phyloP scores from a whole-genome alignment of 192 early-diverging fungal genomes.

The Podila horticola region DNA sequence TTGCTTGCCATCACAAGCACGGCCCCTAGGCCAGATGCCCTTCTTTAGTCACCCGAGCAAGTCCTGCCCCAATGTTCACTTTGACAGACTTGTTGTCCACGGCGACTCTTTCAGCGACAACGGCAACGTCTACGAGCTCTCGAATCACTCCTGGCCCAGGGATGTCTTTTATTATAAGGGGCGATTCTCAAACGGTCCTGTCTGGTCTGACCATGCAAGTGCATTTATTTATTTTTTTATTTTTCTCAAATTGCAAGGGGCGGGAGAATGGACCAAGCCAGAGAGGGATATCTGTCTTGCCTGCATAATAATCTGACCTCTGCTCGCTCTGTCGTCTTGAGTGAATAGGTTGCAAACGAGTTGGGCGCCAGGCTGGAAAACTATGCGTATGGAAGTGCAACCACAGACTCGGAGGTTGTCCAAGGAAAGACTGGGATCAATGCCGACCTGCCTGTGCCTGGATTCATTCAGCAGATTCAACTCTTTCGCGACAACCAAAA shows the following conservation, averaged over 20 bases:
- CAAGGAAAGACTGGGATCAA: conserved; percentile 36
- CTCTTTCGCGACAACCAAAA: neutral
- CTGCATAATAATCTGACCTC: neutral
- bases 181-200: conserved; percentile 57
- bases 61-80: neutral
- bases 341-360: conserved; percentile 16
- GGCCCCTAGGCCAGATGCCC: neutral
- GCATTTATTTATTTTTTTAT: neutral
- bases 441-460: conserved; percentile 36
- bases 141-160: conserved; percentile 23
- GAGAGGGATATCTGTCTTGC: neutral
- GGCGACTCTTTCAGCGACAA: conserved; percentile 43
- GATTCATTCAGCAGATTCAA: conserved; percentile 42
- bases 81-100: conserved; percentile 21
- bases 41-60: neutral
- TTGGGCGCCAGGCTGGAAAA: conserved; percentile 37
- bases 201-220: conserved; percentile 58
- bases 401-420: conserved; percentile 46
- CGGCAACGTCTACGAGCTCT: conserved; percentile 16
- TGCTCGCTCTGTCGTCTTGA: too few species aligned
- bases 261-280: neutral
- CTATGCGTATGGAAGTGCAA: conserved; percentile 61
- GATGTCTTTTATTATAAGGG: conserved; percentile 25
- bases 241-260: neutral
- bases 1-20: neutral